These are phyloP conservation scores for Yamadazyma triangularis DNA, from an alignment of 1,139 yeast genomes.

Conservation along the genomic window DNA sequence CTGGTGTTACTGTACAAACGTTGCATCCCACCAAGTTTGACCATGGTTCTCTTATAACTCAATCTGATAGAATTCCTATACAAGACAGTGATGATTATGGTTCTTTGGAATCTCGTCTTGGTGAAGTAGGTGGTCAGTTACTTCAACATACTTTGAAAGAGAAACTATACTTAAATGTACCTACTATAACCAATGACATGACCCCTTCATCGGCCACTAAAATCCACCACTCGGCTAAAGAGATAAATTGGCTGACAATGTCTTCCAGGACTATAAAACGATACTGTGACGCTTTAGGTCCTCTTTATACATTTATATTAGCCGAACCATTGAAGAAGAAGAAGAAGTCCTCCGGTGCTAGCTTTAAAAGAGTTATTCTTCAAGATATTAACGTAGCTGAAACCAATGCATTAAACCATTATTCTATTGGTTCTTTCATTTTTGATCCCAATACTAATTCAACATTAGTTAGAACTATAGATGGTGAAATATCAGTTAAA, in stretches of 20 bases:
- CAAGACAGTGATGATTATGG: slow-evolving; percentile 35
- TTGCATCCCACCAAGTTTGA: slow-evolving; percentile 87
- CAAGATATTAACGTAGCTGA: slow-evolving; percentile 22
- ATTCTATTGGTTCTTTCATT: slow-evolving; percentile 38
- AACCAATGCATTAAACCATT: slow-evolving; percentile 1
- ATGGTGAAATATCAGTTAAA: slow-evolving; percentile 34
- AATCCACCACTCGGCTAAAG: slow-evolving; percentile 33
- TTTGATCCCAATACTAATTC: slow-evolving; percentile 16
- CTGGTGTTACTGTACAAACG: slow-evolving; percentile 91
- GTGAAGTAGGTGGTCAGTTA: slow-evolving; percentile 55
- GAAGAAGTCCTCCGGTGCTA: slow-evolving; percentile 12
- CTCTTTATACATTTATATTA: slow-evolving; percentile 45
- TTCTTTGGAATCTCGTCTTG: slow-evolving; percentile 46
- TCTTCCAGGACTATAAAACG: slow-evolving; percentile 40
- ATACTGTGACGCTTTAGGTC: slow-evolving; percentile 54
- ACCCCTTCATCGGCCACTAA: slow-evolving; percentile 56
- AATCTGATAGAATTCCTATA: slow-evolving; percentile 42
- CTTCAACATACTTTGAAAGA: slow-evolving; percentile 42
- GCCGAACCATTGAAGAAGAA: slow-evolving; percentile 23
- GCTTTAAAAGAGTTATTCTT: slow-evolving; percentile 46
- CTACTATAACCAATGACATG: slow-evolving; percentile 18
- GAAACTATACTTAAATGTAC: slow-evolving; percentile 22
- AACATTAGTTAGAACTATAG: slow-evolving; percentile 38
- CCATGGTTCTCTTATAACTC: slow-evolving; percentile 66
- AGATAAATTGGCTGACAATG: slow-evolving; percentile 38